Evolutionary conservation across 495 filamentous ascomycete genomes (phyloP).

Genomic region (Amorphotheca resinae): DNA sequence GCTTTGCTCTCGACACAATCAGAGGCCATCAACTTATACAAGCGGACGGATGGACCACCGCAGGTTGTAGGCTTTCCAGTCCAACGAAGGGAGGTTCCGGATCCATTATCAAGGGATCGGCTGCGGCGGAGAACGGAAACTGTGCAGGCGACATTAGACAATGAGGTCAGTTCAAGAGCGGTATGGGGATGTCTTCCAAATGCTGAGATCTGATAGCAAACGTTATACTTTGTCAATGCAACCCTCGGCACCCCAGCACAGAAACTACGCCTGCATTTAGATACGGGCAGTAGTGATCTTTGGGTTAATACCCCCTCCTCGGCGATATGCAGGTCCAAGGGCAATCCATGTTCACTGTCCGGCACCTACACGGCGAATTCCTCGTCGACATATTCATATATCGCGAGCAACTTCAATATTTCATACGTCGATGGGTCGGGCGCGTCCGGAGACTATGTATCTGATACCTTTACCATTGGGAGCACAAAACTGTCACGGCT

Average conservation of each 20-base stretch:
- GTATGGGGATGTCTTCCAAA: background rate
- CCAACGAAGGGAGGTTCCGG: conserved; percentile 27
- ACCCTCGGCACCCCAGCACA: conserved; percentile 61
- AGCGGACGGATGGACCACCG: conserved; percentile 18
- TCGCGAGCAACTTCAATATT: conserved; percentile 77
- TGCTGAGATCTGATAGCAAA: conserved; percentile 30
- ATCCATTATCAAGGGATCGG: conserved; percentile 31
- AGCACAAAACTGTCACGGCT: conserved; percentile 45
- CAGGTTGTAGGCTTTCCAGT: conserved; percentile 37
- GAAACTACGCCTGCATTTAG: conserved; percentile 52
- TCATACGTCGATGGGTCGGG: conserved; percentile 80
- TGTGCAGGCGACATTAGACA: conserved; percentile 32
- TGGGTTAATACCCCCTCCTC: conserved; percentile 70
- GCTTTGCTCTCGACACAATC: conserved; percentile 10
- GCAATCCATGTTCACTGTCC: conserved; percentile 38
- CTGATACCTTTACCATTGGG: conserved; percentile 63
- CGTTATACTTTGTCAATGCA: conserved; percentile 59
- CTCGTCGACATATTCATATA: conserved; percentile 70
- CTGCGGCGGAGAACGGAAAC: conserved; percentile 31
- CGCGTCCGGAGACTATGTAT: conserved; percentile 72
- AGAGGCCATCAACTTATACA: conserved; percentile 12
- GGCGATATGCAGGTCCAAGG: conserved; percentile 36
- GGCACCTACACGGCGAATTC: conserved; percentile 61
- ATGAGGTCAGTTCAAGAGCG: conserved; percentile 28
- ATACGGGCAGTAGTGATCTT: conserved; percentile 82